phyloP scores from a whole-genome alignment of 2,329 filamentous ascomycete genomes.

The Fusarium albosuccineum region DNA sequence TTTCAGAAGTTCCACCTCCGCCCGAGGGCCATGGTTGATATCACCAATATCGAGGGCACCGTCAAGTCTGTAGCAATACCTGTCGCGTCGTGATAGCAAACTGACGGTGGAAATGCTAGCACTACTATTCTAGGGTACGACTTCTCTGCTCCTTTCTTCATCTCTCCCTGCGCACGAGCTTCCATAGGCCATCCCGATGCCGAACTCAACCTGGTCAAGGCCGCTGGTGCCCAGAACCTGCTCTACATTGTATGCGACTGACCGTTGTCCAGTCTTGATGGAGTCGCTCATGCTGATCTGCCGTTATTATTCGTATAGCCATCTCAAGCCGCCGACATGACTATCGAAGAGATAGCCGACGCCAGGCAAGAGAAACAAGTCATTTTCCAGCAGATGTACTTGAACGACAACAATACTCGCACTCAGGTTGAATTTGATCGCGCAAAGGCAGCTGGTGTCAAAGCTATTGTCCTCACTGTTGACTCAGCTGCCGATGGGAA shows the following conservation, averaged over 20 bases:
- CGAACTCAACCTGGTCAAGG: conserved; percentile 62
- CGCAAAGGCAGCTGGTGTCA: conserved; percentile 46
- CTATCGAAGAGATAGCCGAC: conserved; percentile 51
- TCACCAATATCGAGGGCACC: conserved; percentile 53
- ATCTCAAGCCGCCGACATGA: conserved; percentile 43
- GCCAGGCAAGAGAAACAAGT: conserved; percentile 50
- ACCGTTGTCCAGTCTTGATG: not conserved
- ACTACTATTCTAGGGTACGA: conserved; percentile 64
- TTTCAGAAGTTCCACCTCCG: conserved; percentile 61
- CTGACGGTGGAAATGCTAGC: not conserved
- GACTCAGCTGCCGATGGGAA: conserved; percentile 52
- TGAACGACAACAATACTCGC: conserved; percentile 45
- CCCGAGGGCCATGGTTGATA: conserved; percentile 61
- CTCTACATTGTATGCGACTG: conserved; percentile 57
- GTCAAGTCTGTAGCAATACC: conserved; percentile 25
- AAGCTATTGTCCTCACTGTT: conserved; percentile 52
- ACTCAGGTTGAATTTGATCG: conserved; percentile 45
- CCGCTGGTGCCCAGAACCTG: conserved; percentile 58
- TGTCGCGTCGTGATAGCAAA: not conserved
- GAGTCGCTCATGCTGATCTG: too few species aligned
- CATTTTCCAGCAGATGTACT: conserved; percentile 51
- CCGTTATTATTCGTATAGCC: not conserved
- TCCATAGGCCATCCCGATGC: conserved; percentile 58
- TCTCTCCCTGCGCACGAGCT: conserved; percentile 59
- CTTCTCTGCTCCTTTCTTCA: conserved; percentile 65